Conservation (phyloP, 805 yeast species). For the Candida coquimbonensis region DNA sequence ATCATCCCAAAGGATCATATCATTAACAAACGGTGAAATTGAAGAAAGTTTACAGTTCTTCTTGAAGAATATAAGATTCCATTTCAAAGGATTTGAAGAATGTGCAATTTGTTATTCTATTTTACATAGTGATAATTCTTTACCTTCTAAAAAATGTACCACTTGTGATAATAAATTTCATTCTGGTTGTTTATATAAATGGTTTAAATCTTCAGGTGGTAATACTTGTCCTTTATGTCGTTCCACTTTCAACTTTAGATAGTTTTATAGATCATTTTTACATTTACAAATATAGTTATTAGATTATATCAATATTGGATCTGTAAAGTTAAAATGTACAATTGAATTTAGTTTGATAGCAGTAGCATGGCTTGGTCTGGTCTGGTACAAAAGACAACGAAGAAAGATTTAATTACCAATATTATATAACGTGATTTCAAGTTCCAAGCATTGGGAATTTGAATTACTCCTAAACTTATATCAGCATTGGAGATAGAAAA, state of each 20-base stretch:
- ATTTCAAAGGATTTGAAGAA: slow-evolving; percentile 91
- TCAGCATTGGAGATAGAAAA: no score
- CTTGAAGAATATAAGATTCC: slow-evolving; percentile 64
- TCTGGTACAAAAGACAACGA: no score
- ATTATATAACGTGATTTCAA: no score
- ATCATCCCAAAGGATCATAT: slow-evolving; percentile 79
- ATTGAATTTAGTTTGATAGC: no score
- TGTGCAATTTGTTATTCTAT: slow-evolving; percentile 96
- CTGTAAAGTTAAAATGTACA: no score
- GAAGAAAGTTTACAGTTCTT: slow-evolving; percentile 35
- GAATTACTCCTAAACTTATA: no score
- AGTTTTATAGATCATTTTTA: background rate
- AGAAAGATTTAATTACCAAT: no score
- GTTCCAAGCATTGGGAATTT: no score
- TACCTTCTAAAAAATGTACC: slow-evolving; percentile 82
- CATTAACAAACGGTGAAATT: slow-evolving; percentile 63
- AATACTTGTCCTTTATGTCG: slow-evolving; percentile 96
- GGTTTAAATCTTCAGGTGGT: slow-evolving; percentile 93
- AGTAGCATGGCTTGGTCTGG: no score
- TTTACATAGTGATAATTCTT: slow-evolving; percentile 75
- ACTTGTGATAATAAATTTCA: slow-evolving; percentile 94
- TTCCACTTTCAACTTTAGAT: slow-evolving; percentile 44
- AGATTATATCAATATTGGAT: no score
- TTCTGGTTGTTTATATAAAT: slow-evolving; percentile 89
- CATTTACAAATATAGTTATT: no score